Evolutionary conservation across 208 protist genomes (phyloP), one percentile per base, ranked within the genome.

Genomic region (Leishmania arabica): DNA sequence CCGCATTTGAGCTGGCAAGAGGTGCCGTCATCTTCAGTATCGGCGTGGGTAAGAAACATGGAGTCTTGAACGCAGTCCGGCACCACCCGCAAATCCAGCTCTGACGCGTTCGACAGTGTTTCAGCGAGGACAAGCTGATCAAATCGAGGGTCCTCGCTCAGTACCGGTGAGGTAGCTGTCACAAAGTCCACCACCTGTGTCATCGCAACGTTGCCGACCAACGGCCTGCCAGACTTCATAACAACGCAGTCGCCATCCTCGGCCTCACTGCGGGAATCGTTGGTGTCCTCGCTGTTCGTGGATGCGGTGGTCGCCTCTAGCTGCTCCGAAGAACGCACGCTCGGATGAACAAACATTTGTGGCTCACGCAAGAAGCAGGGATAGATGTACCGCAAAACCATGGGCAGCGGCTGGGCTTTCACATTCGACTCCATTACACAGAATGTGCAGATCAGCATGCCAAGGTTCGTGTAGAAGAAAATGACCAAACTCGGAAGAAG

Each of bases 341-440:
- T 51, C 24, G 74, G 56, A 47, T 68, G 83, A 65, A 80, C 82
- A 79, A 89, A 90, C 64, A 81, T 31, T 53, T 82, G 77, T 8
- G 85, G 75, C 64, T 85, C 79, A 3, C 79, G 77, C 79, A 42
- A 81, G 49, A 92, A 84, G 70, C 80, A 91, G 0, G 89, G 86
- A 66, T 86, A 82, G 54, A 90, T 11, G 27, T 54, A 49, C 40
- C 51, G 65, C 40, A 93, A 0, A 42, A 84, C 34, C 11, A 21
- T 49, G 15, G 90, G 90, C 19, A 95, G 75, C 68, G 86, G 88
- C 76, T 90, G 73, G 1, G 88, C 87, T 19, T 91, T 85, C 9
- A 75, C 73, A 68, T 93, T 93, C 11, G 92, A 89, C 75, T 95
- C 92, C 69, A 86, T 76, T 34, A 95, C 76, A 77, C 85, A 93